Evolutionary conservation across 169 alveolate genomes (phyloP).

Genomic region (Plasmodium chabaudi): DNA sequence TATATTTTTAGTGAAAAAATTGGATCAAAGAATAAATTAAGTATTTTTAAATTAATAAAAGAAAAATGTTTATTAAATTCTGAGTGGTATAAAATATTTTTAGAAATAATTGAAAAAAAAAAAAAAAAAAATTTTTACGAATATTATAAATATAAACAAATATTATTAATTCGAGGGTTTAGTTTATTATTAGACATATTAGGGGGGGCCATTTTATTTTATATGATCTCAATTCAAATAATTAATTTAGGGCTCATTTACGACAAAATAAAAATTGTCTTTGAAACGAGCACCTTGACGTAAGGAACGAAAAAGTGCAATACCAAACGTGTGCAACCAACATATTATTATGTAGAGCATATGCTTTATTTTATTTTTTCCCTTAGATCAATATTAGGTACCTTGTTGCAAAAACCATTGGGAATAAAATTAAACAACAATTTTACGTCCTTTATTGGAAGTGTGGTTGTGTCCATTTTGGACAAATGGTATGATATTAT

Average conservation of each 20-base stretch:
- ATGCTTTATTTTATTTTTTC: not conserved
- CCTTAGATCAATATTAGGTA: constrained; percentile 57
- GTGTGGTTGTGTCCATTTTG: constrained; percentile 40
- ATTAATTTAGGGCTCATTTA: constrained; percentile 7
- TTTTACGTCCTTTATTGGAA: constrained; percentile 71
- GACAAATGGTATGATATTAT: constrained; percentile 37
- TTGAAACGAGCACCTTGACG: constrained; percentile 56
- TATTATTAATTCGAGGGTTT: constrained; percentile 31
- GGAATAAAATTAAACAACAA: constrained; percentile 63
- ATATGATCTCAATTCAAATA: not conserved
- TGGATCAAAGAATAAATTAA: constrained; percentile 10
- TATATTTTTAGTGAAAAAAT: not conserved
- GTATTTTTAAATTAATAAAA: constrained; percentile 12
- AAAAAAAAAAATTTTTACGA: constrained; percentile 5
- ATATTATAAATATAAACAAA: constrained; percentile 39
- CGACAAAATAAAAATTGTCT: constrained; percentile 10
- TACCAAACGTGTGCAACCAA: no score
- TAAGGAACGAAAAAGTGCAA: not conserved
- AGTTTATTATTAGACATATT: constrained; percentile 15
- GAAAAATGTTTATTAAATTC: constrained; percentile 24
- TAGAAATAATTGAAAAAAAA: constrained; percentile 9
- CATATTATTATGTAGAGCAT: no score
- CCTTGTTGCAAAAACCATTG: constrained; percentile 46
- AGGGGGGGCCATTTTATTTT: constrained; percentile 16
- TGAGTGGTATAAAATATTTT: constrained; percentile 43